A percentile compares a stretch with the other conserved stretches of the same genome.
Conservation (phyloP, 129 eudicot genomes). For the Escallonia herrerae region DNA sequence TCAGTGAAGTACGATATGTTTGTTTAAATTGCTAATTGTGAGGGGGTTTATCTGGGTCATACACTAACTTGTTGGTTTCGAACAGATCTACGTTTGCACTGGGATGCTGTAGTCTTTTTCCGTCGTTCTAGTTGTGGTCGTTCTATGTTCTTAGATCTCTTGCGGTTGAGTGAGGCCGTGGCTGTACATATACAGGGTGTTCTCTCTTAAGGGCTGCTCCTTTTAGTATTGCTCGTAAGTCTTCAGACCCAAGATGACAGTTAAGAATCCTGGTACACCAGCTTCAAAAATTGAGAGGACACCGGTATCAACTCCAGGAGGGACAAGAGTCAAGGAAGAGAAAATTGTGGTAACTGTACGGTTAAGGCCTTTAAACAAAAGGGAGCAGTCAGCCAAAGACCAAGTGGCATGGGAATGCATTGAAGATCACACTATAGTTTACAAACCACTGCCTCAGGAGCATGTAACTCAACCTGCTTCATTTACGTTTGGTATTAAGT, state of each 20-base stretch:
- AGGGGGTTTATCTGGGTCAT: too few relatives aligned
- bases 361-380: slow-evolving; percentile 75
- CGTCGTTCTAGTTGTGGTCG: too few relatives aligned
- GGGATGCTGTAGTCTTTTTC: not conserved
- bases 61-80: too few relatives aligned
- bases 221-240: not conserved
- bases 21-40: too few relatives aligned
- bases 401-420: slow-evolving; percentile 83
- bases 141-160: not conserved
- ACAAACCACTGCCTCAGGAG: slow-evolving; percentile 53
- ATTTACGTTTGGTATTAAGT: slow-evolving; percentile 65
- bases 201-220: not conserved
- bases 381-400: slow-evolving; percentile 74
- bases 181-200: not conserved
- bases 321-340: slow-evolving; percentile 68
- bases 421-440: slow-evolving; percentile 71
- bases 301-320: slow-evolving; percentile 82
- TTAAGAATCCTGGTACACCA: slow-evolving; percentile 66
- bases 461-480: slow-evolving; percentile 59
- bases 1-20: too few relatives aligned
- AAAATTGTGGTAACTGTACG: slow-evolving; percentile 90
- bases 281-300: slow-evolving; percentile 70
- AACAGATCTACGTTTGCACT: too few relatives aligned
- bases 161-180: not conserved
- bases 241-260: slow-evolving; percentile 35